phyloP scores from a whole-genome alignment of 2,329 filamentous ascomycete genomes.

The Pyricularia sp. region DNA sequence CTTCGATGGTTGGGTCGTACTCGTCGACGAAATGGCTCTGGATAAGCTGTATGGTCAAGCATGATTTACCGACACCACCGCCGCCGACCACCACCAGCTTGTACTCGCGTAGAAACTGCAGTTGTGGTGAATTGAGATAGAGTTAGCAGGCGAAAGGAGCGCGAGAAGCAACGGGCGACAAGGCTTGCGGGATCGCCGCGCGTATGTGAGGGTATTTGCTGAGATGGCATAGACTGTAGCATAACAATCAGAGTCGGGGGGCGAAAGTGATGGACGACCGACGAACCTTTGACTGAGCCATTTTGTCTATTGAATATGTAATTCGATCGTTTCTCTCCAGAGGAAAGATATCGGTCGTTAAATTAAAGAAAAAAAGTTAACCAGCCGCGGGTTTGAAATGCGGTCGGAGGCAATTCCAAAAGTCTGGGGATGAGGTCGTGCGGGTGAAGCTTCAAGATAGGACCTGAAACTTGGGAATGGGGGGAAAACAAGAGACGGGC shows the following conservation, averaged over 20 bases:
- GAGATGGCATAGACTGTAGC: background rate
- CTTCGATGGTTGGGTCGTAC: slow-evolving; percentile 99
- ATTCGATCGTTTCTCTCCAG: background rate
- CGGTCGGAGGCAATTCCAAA: background rate
- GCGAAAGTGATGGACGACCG: background rate
- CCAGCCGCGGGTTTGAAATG: background rate
- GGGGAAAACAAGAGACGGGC: background rate
- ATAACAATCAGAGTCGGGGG: background rate
- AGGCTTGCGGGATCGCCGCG: background rate
- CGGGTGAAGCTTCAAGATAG: background rate
- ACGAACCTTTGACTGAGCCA: slow-evolving; percentile 5
- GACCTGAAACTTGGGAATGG: background rate
- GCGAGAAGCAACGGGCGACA: background rate
- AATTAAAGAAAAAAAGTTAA: background rate
- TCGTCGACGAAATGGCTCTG: slow-evolving; percentile 98
- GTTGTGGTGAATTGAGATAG: slow-evolving; percentile 1
- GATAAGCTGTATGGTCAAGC: slow-evolving; percentile 93
- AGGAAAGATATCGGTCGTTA: background rate
- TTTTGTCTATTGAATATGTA: background rate
- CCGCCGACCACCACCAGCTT: slow-evolving; percentile 96
- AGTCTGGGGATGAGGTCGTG: background rate
- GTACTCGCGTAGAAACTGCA: slow-evolving; percentile 79
- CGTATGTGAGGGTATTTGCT: background rate
- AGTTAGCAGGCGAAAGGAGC: slow-evolving; percentile 11
- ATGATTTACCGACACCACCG: slow-evolving; percentile 98